Conservation (phyloP, 176 grass and related monocot species). For the Guadua angustifolia region DNA sequence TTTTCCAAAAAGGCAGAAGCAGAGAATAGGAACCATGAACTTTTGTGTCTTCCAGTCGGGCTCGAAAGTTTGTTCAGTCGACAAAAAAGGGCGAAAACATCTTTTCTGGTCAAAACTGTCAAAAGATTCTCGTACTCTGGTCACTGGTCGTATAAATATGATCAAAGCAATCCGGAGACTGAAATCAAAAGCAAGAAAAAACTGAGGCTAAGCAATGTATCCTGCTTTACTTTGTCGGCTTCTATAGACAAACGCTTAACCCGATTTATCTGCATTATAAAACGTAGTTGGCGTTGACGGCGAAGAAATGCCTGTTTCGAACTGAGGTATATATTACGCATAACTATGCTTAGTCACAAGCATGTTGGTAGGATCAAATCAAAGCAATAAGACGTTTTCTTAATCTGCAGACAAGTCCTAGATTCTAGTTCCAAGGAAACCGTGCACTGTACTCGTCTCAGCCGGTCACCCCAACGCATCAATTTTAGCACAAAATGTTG, state of each 20-base stretch:
- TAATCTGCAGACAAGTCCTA: neutral
- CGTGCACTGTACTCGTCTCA: neutral
- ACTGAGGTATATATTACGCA: neutral
- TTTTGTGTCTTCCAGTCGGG: neutral
- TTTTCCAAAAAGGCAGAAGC: constrained; percentile 6
- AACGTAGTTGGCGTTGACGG: neutral
- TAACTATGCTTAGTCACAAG: neutral
- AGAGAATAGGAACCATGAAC: neutral
- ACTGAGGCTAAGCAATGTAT: neutral
- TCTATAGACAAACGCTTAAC: neutral
- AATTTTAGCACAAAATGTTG: neutral
- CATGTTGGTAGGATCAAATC: neutral
- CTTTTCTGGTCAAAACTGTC: neutral
- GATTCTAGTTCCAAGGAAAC: neutral
- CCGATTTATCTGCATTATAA: neutral
- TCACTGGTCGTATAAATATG: neutral
- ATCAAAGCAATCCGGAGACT: neutral
- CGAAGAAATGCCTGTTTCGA: neutral
- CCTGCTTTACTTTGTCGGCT: neutral
- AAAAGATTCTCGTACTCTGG: neutral
- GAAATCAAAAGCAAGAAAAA: neutral
- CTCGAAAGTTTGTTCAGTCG: neutral
- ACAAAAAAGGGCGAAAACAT: neutral
- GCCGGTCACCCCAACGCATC: neutral
- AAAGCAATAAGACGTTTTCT: neutral